Evolutionary conservation across 2,329 filamentous ascomycete species (phyloP).

Genomic region (Cladobotryum protrusum): DNA sequence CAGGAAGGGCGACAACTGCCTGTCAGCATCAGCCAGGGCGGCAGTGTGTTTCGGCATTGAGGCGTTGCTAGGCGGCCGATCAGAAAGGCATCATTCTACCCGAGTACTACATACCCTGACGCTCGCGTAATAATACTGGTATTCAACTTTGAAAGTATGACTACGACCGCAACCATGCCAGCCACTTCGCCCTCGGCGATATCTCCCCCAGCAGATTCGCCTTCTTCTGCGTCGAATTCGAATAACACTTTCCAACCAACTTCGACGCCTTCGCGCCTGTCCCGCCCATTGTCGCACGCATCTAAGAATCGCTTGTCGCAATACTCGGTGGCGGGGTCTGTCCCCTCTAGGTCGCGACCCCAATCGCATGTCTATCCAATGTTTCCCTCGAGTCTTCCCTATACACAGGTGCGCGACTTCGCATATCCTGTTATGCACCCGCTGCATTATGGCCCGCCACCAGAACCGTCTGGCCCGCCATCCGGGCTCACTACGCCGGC

Average conservation of each 20-base stretch:
- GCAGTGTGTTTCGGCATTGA: slow-evolving; percentile 5
- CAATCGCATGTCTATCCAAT: slow-evolving; percentile 75
- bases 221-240: slow-evolving; percentile 38
- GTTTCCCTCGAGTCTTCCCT: slow-evolving; percentile 79
- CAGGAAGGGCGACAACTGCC: slow-evolving; percentile 8
- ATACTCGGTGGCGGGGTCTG: slow-evolving; percentile 64
- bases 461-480: slow-evolving; percentile 60
- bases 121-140: too few relatives aligned
- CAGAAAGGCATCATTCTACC: background rate
- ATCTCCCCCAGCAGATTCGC: slow-evolving; percentile 44
- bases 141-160: slow-evolving; percentile 21
- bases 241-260: slow-evolving; percentile 52
- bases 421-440: slow-evolving; percentile 79
- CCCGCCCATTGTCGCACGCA: slow-evolving; percentile 67
- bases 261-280: slow-evolving; percentile 49
- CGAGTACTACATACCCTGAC: too few relatives aligned
- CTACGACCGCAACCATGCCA: slow-evolving; percentile 48
- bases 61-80: slow-evolving; percentile 5
- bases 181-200: slow-evolving; percentile 48
- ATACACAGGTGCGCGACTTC: slow-evolving; percentile 92
- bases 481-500: slow-evolving; percentile 80
- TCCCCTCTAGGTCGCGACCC: slow-evolving; percentile 66
- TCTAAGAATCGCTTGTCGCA: slow-evolving; percentile 78
- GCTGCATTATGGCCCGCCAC: slow-evolving; percentile 88
- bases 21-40: slow-evolving; percentile 6